These are phyloP conservation scores for Stephania cephalantha DNA, from an alignment of 164 flowering plant species.

Conservation along the genomic window DNA sequence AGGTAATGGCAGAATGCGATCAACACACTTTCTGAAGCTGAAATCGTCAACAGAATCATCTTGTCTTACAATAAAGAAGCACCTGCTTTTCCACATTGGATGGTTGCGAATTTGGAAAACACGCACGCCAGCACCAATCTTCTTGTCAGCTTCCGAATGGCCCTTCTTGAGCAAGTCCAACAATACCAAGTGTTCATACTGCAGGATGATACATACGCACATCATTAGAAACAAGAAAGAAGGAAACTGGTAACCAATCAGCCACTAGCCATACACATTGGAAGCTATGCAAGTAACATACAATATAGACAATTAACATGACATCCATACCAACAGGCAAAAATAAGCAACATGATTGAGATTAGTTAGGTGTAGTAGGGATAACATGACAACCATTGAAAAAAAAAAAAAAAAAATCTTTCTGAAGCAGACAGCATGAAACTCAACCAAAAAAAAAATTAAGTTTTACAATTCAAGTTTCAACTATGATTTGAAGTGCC, in stretches of 20 bases:
- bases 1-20: constrained; percentile 79
- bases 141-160: constrained; percentile 65
- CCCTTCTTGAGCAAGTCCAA: constrained; percentile 82
- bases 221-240: not conserved
- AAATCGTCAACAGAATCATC: constrained; percentile 77
- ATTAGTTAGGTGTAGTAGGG: not conserved
- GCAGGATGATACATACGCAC: constrained; percentile 15
- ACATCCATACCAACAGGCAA: not conserved
- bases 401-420: not conserved
- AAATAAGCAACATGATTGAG: not conserved
- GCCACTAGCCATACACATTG: not conserved
- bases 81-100: constrained; percentile 76
- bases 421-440: not conserved
- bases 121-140: constrained; percentile 57
- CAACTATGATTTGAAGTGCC: not conserved
- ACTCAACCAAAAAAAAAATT: not conserved
- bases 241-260: not conserved
- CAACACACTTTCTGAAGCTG: constrained; percentile 95
- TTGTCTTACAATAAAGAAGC: constrained; percentile 69
- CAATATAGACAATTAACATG: not conserved
- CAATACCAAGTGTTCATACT: constrained; percentile 76
- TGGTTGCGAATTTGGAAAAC: constrained; percentile 72
- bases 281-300: not conserved
- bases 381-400: not conserved
- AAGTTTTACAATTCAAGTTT: not conserved